Conservation (phyloP, 2,329 filamentous ascomycete genomes). For the Aspergillus sp. region DNA sequence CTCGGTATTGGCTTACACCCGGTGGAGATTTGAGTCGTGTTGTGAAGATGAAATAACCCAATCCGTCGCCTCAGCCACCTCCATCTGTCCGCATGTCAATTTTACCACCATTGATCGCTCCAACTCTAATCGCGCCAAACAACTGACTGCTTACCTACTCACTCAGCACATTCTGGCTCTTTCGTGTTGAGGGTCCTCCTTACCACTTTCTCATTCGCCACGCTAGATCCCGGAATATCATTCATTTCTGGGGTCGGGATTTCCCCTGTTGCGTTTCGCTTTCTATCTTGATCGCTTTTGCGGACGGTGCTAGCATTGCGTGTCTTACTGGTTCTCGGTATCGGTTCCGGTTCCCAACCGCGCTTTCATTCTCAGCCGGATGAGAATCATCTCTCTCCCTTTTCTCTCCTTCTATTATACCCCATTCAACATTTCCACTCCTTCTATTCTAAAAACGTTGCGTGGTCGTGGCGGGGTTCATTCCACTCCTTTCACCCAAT, state of each 20-base stretch:
- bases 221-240: not conserved
- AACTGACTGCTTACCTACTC: not conserved
- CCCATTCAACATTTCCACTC: not conserved
- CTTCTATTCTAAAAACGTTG: not conserved
- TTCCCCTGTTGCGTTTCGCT: slow-evolving; percentile 2
- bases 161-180: not conserved
- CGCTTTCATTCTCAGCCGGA: not conserved
- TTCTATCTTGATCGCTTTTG: too few species aligned
- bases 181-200: not conserved
- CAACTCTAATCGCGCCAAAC: not conserved
- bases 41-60: not conserved
- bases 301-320: too few species aligned
- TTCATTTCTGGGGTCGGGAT: not conserved
- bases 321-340: not conserved
- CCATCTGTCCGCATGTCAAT: not conserved
- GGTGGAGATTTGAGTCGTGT: not conserved
- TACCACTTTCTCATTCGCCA: not conserved
- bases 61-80: not conserved
- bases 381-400: not conserved
- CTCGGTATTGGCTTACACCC: not conserved
- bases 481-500: slow-evolving; percentile 4
- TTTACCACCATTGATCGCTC: not conserved
- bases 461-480: slow-evolving; percentile 3
- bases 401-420: not conserved
- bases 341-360: not conserved